These are phyloP conservation scores for Auricularia sp. DNA, from an alignment of 768 basidiomycete species.

Conservation along the genomic window DNA sequence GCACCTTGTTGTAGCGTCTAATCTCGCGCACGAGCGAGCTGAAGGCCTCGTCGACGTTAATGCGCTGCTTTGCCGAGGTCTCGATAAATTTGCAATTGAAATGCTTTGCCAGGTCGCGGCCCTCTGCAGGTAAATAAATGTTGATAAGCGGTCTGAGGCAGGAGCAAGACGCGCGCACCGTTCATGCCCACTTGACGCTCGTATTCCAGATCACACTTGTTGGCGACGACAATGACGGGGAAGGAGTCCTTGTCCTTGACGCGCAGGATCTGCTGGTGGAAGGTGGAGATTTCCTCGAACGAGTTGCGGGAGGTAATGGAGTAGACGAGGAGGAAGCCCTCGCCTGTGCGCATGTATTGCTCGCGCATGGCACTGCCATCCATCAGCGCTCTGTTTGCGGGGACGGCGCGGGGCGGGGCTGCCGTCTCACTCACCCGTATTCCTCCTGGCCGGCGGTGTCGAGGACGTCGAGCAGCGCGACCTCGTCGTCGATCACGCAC, in stretches of 20 bases:
- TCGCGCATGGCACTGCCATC: conserved; percentile 85
- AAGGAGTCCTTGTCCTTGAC: conserved; percentile 95
- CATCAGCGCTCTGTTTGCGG: conserved; percentile 1
- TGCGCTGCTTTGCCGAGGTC: conserved; percentile 91
- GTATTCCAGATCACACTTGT: conserved; percentile 93
- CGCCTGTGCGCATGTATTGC: conserved; percentile 97
- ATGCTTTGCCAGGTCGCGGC: conserved; percentile 89
- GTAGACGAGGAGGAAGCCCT: conserved; percentile 96
- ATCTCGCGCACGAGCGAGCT: conserved; percentile 88
- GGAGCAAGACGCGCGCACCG: conserved; percentile 36
- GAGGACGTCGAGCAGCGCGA: conserved; percentile 91
- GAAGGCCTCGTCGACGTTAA: conserved; percentile 96
- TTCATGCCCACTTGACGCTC: conserved; percentile 95
- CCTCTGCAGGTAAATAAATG: conserved; percentile 48
- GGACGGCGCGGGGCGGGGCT: background rate
- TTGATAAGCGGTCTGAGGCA: conserved; percentile 12
- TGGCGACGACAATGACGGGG: conserved; percentile 95
- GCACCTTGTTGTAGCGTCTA: conserved; percentile 84
- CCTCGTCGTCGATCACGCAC: conserved; percentile 95
- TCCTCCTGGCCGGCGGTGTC: conserved; percentile 98
- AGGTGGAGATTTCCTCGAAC: conserved; percentile 92
- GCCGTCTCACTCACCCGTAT: conserved; percentile 61
- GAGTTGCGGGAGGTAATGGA: conserved; percentile 97
- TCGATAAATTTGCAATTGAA: conserved; percentile 93
- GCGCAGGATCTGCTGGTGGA: conserved; percentile 91